Conservation (phyloP, 129 eudicot genomes). For the Saposhnikovia divaricata region DNA sequence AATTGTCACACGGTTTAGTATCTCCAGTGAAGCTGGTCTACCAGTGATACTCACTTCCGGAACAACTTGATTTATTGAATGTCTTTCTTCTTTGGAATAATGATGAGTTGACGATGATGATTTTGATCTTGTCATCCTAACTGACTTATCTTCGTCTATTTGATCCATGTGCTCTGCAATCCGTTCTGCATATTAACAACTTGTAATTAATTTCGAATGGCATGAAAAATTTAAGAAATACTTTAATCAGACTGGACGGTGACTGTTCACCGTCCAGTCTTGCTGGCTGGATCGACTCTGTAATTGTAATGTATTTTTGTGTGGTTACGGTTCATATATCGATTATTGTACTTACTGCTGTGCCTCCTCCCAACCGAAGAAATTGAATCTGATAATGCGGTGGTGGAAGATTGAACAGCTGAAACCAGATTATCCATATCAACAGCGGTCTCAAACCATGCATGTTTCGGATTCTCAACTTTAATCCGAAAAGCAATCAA, state of each 20-base stretch:
- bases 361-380: background rate
- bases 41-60: background rate
- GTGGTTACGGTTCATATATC: too few species aligned
- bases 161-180: background rate
- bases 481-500: constrained; percentile 49
- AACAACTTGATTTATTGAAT: background rate
- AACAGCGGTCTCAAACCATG: background rate
- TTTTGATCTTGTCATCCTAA: background rate
- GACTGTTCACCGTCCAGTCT: too few species aligned
- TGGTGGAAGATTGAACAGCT: background rate
- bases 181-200: background rate
- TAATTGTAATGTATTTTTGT: background rate
- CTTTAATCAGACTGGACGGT: too few species aligned
- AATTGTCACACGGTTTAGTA: constrained; percentile 39
- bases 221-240: background rate
- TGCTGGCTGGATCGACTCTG: too few species aligned
- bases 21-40: constrained; percentile 30
- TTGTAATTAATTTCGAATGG: background rate
- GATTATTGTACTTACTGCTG: background rate
- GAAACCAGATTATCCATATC: constrained; percentile 5
- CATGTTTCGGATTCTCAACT: constrained; percentile 30
- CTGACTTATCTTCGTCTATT: constrained; percentile 6
- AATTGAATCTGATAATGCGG: background rate
- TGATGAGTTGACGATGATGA: background rate
- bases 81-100: background rate